Conservation (phyloP, 225 moss, liverwort and hornwort species). For the Marchantia paleacea region DNA sequence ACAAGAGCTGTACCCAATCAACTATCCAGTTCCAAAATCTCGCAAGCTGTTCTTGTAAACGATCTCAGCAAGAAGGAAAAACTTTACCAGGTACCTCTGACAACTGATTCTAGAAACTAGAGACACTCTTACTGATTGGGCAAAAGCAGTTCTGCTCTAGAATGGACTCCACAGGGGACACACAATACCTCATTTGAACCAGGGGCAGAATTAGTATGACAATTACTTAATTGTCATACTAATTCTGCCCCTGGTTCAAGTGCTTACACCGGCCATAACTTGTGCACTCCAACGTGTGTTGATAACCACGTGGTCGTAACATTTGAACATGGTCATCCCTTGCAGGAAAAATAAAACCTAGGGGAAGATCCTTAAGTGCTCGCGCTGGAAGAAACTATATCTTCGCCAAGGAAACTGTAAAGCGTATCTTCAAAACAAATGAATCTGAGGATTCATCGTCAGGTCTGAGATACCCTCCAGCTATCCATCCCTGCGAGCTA, state of each 20-base stretch:
- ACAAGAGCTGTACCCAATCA: too few species aligned
- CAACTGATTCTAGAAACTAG: not conserved
- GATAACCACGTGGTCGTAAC: not conserved
- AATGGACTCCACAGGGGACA: not conserved
- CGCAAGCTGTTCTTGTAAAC: not conserved
- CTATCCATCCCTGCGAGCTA: not conserved
- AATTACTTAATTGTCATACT: too few species aligned
- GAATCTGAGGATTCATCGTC: conserved; percentile 35
- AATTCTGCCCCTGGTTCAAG: too few species aligned
- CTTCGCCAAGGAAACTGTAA: not conserved
- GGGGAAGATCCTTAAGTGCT: not conserved
- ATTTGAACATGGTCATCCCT: not conserved
- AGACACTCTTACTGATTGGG: not conserved
- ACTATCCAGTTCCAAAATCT: not conserved
- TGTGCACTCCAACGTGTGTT: not conserved
- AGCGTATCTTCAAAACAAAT: conserved; percentile 14
- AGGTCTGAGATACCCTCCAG: conserved; percentile 20
- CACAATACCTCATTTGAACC: not conserved
- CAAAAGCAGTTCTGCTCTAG: not conserved
- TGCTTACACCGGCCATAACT: not conserved
- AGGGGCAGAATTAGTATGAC: not conserved
- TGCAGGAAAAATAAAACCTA: conserved; percentile 16
- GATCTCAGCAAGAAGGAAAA: not conserved
- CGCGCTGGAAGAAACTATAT: conserved; percentile 4
- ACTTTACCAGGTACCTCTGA: not conserved